Evolutionary conservation across 129 eudicot species (phyloP), one percentile per base, ranked within the genome.

Genomic region (Solidago caesia): DNA sequence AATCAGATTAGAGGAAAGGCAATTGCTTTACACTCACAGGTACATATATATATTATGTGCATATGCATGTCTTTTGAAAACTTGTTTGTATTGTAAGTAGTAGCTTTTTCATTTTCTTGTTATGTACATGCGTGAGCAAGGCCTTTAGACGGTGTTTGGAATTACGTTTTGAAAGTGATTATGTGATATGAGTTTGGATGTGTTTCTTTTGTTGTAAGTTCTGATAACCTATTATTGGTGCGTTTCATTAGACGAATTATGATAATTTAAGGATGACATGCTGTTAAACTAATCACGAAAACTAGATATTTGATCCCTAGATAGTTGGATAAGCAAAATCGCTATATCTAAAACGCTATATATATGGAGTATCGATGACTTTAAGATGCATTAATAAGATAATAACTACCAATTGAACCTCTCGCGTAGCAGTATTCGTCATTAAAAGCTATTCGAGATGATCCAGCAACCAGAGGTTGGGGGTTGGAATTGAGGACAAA

Each of bases 1-100:
- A 95, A 91, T 58, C 97, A 95, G 84, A 87, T 95, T 77, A 88
- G 99, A 80, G 99, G 99, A 16, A 95, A 95, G 75, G 99, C 99
- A 29, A 95, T 95, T 77, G 97, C 99, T 78, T 83, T 95, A 56
- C 99, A 95, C 83, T 95, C 99, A 7, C 99, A 91, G 97, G 99
- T 91, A 88, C 39, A 21, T 14, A 12, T 51, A 12, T 26, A 51
- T 39, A 27, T 61, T 25, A 6, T 16, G 7, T 47, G 12, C 12
- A 41, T 7, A 65, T 43, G 3, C 3, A 33, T 33, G 2, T 33
- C 39, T 41, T 43, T 78, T 63, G 1, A 43, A 51, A 2, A 43
- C 59, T 63, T 71, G 48, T 71, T 65, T 7, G 33, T 45, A 44
- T 75, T n/a, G 43, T 57, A 58, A 57, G 45, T 45, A 48, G 51